Evolutionary conservation across 495 filamentous ascomycete species (phyloP).

Genomic region (Parathielavia hyrcaniae): DNA sequence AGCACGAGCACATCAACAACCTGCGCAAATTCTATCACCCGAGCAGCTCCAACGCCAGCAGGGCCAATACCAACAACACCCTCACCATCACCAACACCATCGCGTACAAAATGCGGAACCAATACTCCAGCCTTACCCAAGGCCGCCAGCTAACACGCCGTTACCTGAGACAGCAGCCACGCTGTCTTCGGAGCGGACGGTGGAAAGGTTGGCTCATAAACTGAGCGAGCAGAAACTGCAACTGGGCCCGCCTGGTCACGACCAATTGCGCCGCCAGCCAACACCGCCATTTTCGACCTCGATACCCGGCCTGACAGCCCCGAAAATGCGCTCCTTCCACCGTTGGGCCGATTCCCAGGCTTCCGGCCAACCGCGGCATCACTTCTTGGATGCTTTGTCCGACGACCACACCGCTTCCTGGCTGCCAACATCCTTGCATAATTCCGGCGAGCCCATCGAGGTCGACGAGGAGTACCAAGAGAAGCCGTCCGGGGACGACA

Average conservation of each 20-base stretch:
- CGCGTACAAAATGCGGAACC: background rate
- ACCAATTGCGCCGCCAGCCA: background rate
- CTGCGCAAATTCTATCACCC: background rate
- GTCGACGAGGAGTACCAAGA: slow-evolving; percentile 8
- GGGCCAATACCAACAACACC: background rate
- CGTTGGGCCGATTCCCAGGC: background rate
- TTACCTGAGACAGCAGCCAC: background rate
- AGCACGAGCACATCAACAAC: background rate
- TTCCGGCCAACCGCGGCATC: background rate
- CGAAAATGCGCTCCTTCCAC: background rate
- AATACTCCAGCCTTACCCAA: background rate
- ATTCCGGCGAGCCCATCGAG: slow-evolving; percentile 10
- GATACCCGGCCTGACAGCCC: background rate
- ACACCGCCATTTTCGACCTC: background rate
- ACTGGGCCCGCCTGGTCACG: background rate
- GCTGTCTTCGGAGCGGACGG: slow-evolving; percentile 3
- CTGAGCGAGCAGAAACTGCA: slow-evolving; percentile 36
- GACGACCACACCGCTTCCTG: background rate
- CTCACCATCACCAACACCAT: background rate
- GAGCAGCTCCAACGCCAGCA: background rate
- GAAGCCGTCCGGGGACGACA: background rate
- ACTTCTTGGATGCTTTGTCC: background rate
- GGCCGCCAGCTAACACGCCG: background rate
- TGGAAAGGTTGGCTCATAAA: slow-evolving; percentile 33
- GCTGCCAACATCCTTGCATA: background rate